Evolutionary conservation across 768 basidiomycete species (phyloP).

Genomic region (Lactifluus hygrophoroides): DNA sequence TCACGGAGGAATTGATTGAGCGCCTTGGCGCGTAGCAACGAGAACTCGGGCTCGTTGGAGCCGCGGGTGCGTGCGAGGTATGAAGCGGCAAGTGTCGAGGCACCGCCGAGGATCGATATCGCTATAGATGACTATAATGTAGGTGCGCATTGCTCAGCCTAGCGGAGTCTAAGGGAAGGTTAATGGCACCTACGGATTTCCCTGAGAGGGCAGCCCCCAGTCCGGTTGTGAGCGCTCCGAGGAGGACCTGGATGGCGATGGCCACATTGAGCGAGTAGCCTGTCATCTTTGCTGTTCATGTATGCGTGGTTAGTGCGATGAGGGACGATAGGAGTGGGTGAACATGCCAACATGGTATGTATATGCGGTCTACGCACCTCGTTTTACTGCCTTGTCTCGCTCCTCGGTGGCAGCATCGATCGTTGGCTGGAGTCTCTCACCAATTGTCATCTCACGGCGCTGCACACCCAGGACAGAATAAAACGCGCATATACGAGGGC

Average conservation of each 20-base stretch:
- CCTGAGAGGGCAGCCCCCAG: constrained; percentile 21
- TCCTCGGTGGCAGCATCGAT: constrained; percentile 1
- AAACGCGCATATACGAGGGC: neutral
- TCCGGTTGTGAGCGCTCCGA: constrained; percentile 24
- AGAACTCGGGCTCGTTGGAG: too few species aligned
- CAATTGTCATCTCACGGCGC: neutral
- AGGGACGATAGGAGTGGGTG: too few species aligned
- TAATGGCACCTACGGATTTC: constrained; percentile 1
- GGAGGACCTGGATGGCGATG: constrained; percentile 23
- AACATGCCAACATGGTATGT: neutral
- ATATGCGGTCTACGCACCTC: neutral
- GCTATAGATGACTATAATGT: neutral
- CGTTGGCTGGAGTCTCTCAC: constrained; percentile 9
- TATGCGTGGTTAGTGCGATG: neutral
- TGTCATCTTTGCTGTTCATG: constrained; percentile 16
- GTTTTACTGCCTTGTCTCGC: neutral
- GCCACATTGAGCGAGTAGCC: constrained; percentile 23
- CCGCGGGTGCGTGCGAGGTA: too few species aligned
- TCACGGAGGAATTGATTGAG: constrained; percentile 64
- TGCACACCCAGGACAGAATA: neutral
- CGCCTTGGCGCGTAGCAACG: constrained; percentile 38
- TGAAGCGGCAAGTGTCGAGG: constrained; percentile 33
- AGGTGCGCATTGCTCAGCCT: neutral
- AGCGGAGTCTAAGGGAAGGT: neutral
- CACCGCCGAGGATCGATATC: constrained; percentile 40